phyloP scores from a whole-genome alignment of 139 green algal genomes.

The Asterochloris erici region DNA sequence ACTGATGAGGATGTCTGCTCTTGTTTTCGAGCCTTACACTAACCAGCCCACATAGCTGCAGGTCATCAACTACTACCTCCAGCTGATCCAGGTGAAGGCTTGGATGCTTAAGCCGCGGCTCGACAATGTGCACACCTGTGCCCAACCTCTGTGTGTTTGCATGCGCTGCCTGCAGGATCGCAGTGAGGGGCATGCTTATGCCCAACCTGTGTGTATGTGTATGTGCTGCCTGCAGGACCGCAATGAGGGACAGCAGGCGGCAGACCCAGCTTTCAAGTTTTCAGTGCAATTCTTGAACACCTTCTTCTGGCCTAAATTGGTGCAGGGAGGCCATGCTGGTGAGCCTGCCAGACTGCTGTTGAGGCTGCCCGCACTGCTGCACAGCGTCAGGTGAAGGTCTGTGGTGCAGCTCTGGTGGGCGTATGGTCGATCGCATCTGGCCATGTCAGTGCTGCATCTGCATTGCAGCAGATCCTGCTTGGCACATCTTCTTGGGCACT shows the following conservation, averaged over 20 bases:
- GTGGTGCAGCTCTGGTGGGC: no score
- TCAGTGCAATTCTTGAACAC: constrained; percentile 9
- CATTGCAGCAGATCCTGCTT: neutral
- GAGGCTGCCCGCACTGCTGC: no score
- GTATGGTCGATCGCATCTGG: no score
- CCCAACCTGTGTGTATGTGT: neutral
- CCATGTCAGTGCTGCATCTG: neutral
- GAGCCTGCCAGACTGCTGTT: constrained; percentile 1
- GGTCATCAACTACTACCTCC: constrained; percentile 15
- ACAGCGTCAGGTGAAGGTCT: no score
- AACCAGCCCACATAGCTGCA: neutral
- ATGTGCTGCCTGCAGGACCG: neutral
- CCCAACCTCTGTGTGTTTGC: neutral
- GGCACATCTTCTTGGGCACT: no score
- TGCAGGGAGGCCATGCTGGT: neutral
- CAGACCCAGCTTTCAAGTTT: no score
- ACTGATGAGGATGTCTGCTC: neutral
- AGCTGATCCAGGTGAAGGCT: constrained; percentile 4
- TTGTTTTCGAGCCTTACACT: neutral
- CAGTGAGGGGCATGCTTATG: neutral
- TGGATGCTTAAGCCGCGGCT: neutral
- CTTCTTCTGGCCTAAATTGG: constrained; percentile 21
- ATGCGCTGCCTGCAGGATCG: neutral
- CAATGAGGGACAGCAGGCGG: neutral
- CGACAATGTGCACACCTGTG: neutral